phyloP scores from a whole-genome alignment of 768 basidiomycete genomes.

The Lactarius vividus region DNA sequence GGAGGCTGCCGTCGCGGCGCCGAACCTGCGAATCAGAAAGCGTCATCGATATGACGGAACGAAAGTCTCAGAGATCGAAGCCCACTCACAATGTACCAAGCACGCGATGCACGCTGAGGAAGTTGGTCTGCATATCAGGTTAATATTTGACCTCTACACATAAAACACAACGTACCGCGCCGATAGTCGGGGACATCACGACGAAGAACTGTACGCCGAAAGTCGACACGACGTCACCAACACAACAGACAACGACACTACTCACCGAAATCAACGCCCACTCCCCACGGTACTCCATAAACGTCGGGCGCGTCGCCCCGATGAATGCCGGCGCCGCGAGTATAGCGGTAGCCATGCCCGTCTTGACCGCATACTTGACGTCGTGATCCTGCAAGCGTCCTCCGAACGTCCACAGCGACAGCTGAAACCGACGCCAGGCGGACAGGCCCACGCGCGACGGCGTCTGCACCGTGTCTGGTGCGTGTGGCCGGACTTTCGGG shows the following conservation, averaged over 20 bases:
- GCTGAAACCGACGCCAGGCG: slow-evolving; percentile 59
- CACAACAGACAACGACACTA: slow-evolving; percentile 20
- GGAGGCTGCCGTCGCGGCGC: slow-evolving; percentile 70
- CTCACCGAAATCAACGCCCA: slow-evolving; percentile 93
- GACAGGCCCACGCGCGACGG: slow-evolving; percentile 62
- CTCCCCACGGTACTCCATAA: slow-evolving; percentile 83
- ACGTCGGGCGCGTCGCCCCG: slow-evolving; percentile 69
- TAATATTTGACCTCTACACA: slow-evolving; percentile 23
- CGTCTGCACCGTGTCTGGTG: slow-evolving; percentile 82
- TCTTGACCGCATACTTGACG: slow-evolving; percentile 85
- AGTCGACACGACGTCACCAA: not conserved
- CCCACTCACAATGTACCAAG: slow-evolving; percentile 74
- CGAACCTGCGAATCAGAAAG: slow-evolving; percentile 49
- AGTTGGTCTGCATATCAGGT: slow-evolving; percentile 64
- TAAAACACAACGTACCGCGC: slow-evolving; percentile 55
- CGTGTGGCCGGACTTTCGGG: slow-evolving; percentile 79
- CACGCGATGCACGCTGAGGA: slow-evolving; percentile 76
- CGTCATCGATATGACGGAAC: slow-evolving; percentile 14
- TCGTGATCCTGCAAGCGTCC: slow-evolving; percentile 65
- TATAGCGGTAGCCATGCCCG: slow-evolving; percentile 77
- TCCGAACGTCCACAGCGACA: slow-evolving; percentile 71
- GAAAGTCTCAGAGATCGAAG: slow-evolving; percentile 1
- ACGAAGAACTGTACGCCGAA: slow-evolving; percentile 62
- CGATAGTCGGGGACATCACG: slow-evolving; percentile 90
- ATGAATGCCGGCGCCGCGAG: slow-evolving; percentile 89